Evolutionary conservation across 257 asterid species (phyloP), one percentile per base, ranked within the genome.

Genomic region (Craterostigma plantagineum): DNA sequence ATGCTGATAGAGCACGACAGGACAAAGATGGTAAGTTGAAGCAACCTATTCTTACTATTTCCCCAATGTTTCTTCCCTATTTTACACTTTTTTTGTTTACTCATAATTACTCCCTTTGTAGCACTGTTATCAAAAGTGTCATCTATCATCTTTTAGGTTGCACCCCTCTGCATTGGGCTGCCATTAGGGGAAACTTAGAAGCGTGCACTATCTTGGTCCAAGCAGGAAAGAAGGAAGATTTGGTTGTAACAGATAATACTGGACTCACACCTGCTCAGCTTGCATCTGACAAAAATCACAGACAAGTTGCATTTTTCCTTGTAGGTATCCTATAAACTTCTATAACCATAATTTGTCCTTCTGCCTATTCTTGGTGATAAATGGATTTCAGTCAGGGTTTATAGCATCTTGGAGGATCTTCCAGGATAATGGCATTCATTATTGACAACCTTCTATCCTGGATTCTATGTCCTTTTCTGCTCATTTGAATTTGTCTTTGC

Each of bases 291-390:
- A 87, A 82, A 46, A 79, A 66, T 70, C 98, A 87, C 58, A 64
- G 92, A 72, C 95, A 82, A 87, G 92, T 82, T 62, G 95, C 98
- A 35, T 74, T 82, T 76, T 87, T 87, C 80, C 95, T 87, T 74
- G 98, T 87, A 72, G 60, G 95, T 79, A 71, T 60, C 60, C 62
- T 38, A 8, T n/a, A 41, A 9, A 12, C 14, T 33, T 36, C 23
- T 38, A 36, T 38, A 23, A 6, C 30, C 36, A 40, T 49, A 34
- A 12, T 14, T 3, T 17, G 38, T 48, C 15, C 60, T 38, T 35
- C 12, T 33, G 40, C 11, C 11, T 36, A 36, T 36, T 9, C 3
- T 36, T 36, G 3, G 40, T 36, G 12, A n/a, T 36, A 36, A 36
- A 9, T 36, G 40, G 8, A 9, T 52, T 23, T 23, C 30, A 23